Percentiles rank a stretch among this genome's conserved stretches.
phyloP scores from a whole-genome alignment of 2,329 filamentous ascomycete species.

The Arachnomyces sp. region DNA sequence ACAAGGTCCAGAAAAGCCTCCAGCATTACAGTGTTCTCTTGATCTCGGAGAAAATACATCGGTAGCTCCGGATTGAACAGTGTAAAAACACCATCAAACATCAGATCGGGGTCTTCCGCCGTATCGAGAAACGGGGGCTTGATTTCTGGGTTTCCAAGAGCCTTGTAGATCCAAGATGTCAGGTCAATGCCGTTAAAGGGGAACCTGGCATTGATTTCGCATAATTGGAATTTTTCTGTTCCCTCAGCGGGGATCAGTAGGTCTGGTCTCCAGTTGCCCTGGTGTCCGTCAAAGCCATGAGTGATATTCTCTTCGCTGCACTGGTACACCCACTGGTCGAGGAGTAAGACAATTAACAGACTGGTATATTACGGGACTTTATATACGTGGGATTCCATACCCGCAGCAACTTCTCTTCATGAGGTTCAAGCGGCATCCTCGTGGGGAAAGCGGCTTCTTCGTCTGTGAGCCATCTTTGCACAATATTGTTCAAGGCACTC shows the following conservation, averaged over 20 bases:
- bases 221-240: slow-evolving; percentile 9
- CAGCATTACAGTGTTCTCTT: slow-evolving; percentile 33
- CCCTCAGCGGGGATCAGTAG: slow-evolving; percentile 6
- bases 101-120: slow-evolving; percentile 8
- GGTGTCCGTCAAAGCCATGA: too few species aligned
- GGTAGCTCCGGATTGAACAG: slow-evolving; percentile 25
- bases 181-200: slow-evolving; percentile 9
- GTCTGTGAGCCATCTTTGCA: slow-evolving; percentile 23
- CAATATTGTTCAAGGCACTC: slow-evolving; percentile 20
- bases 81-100: slow-evolving; percentile 23
- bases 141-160: slow-evolving; percentile 1
- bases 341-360: too few species aligned
- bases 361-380: background rate
- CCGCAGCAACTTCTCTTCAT: slow-evolving; percentile 18
- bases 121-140: background rate
- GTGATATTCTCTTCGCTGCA: too few species aligned
- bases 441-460: slow-evolving; percentile 14
- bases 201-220: slow-evolving; percentile 16
- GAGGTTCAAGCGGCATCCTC: slow-evolving; percentile 20
- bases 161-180: background rate
- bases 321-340: too few species aligned
- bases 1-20: slow-evolving; percentile 30
- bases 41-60: slow-evolving; percentile 33
- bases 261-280: slow-evolving; percentile 18
- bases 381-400: slow-evolving; percentile 7